These are phyloP conservation scores for Xanthoceras sorbifolium DNA, from an alignment of 345 rosid genomes.

Conservation along the genomic window DNA sequence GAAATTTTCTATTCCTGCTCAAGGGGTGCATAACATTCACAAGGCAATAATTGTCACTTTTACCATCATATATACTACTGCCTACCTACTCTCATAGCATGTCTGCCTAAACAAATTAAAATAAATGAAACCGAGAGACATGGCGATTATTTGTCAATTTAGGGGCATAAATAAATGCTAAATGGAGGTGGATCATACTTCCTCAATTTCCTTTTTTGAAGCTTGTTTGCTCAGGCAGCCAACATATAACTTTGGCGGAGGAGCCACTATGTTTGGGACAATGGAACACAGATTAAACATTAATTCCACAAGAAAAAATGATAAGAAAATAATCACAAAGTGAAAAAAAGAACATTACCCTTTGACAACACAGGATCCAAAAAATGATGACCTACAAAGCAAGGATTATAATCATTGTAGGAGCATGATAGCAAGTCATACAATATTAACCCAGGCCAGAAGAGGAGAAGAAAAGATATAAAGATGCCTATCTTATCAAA, in stretches of 20 bases:
- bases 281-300: conserved; percentile 4
- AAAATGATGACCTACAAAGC: conserved; percentile 2
- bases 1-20: not conserved
- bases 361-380: not conserved
- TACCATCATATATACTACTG: not conserved
- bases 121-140: not conserved
- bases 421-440: conserved; percentile 9
- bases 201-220: conserved; percentile 62
- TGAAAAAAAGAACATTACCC: not conserved
- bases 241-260: conserved; percentile 70
- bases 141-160: conserved; percentile 4
- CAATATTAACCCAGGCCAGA: not conserved
- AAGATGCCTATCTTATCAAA: not conserved
- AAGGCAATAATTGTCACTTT: not conserved
- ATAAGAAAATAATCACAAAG: not conserved
- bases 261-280: conserved; percentile 33
- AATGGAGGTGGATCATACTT: conserved; percentile 46
- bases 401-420: conserved; percentile 5
- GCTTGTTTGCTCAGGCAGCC: conserved; percentile 70
- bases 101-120: not conserved
- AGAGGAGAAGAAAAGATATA: not conserved
- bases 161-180: conserved; percentile 8
- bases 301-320: conserved; percentile 8
- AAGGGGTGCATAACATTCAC: not conserved
- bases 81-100: not conserved